Percentiles rank a stretch among this genome's conserved stretches.
These are phyloP conservation scores for Alternaria rosae DNA, from an alignment of 2,329 filamentous ascomycete genomes.

Conservation along the genomic window DNA sequence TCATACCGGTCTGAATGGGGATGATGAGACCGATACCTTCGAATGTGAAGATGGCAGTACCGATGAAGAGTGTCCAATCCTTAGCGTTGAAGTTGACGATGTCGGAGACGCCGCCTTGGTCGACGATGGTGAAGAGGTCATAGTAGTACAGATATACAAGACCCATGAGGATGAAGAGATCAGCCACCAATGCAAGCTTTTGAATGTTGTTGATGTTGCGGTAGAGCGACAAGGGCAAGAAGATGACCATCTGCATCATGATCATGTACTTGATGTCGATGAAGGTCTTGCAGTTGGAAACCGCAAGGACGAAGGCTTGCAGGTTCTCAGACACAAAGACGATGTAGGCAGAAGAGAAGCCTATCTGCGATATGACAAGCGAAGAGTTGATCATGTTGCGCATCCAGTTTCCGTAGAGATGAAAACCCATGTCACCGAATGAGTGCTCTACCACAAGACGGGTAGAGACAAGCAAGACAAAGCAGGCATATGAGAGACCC, in stretches of 20 bases:
- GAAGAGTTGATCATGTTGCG: slow-evolving; percentile 85
- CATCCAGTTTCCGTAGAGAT: slow-evolving; percentile 91
- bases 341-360: slow-evolving; percentile 93
- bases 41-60: slow-evolving; percentile 98
- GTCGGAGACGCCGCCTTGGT: slow-evolving; percentile 77
- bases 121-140: slow-evolving; percentile 82
- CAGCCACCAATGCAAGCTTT: slow-evolving; percentile 90
- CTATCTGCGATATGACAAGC: slow-evolving; percentile 93
- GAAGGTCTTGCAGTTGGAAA: slow-evolving; percentile 83
- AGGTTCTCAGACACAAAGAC: slow-evolving; percentile 97
- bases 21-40: slow-evolving; percentile 98
- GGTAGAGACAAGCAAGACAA: slow-evolving; percentile 89
- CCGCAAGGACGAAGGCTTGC: slow-evolving; percentile 91
- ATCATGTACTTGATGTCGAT: slow-evolving; percentile 92
- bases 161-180: slow-evolving; percentile 91
- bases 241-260: slow-evolving; percentile 92
- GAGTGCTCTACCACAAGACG: slow-evolving; percentile 88
- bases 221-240: slow-evolving; percentile 90
- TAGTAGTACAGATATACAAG: slow-evolving; percentile 96
- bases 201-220: slow-evolving; percentile 97
- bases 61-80: slow-evolving; percentile 97
- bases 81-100: slow-evolving; percentile 89
- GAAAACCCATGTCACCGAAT: slow-evolving; percentile 95
- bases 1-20: slow-evolving; percentile 98
- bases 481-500: slow-evolving; percentile 92